Conservation (phyloP, 2,329 filamentous ascomycete genomes). For the Microcyclosporella mali region DNA sequence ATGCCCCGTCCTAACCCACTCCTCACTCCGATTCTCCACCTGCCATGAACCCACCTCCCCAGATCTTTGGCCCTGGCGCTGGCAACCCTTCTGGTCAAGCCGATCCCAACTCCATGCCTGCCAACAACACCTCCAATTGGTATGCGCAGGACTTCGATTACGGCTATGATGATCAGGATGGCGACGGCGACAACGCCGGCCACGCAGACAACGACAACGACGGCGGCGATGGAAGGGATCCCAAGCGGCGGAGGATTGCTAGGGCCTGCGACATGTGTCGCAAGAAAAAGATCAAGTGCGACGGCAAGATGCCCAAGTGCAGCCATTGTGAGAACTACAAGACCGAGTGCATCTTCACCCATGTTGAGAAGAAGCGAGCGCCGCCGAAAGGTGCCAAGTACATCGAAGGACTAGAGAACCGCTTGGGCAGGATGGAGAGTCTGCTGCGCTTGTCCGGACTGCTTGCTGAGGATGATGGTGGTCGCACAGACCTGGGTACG, state of each 20-base stretch:
- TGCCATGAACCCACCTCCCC: neutral
- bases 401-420: constrained; percentile 92
- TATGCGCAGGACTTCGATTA: constrained; percentile 16
- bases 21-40: neutral
- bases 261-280: constrained; percentile 93
- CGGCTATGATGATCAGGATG: constrained; percentile 18
- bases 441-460: constrained; percentile 80
- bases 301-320: constrained; percentile 90
- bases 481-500: constrained; percentile 78
- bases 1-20: constrained; percentile 3
- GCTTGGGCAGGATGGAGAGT: constrained; percentile 92
- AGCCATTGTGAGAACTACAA: constrained; percentile 97
- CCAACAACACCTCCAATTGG: constrained; percentile 12
- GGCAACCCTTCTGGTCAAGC: constrained; percentile 2
- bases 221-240: constrained; percentile 47
- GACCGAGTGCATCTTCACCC: constrained; percentile 93
- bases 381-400: constrained; percentile 98
- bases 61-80: neutral
- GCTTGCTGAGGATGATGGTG: constrained; percentile 76
- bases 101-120: constrained; percentile 8
- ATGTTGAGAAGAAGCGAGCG: constrained; percentile 97
- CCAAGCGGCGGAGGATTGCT: constrained; percentile 83
- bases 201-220: constrained; percentile 22
- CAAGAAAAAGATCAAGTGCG: constrained; percentile 96
- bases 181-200: constrained; percentile 22